Percentiles rank a stretch among this genome's conserved stretches.
These are phyloP conservation scores for Fusarium buharicum DNA, from an alignment of 2,329 filamentous ascomycete species.

Conservation along the genomic window DNA sequence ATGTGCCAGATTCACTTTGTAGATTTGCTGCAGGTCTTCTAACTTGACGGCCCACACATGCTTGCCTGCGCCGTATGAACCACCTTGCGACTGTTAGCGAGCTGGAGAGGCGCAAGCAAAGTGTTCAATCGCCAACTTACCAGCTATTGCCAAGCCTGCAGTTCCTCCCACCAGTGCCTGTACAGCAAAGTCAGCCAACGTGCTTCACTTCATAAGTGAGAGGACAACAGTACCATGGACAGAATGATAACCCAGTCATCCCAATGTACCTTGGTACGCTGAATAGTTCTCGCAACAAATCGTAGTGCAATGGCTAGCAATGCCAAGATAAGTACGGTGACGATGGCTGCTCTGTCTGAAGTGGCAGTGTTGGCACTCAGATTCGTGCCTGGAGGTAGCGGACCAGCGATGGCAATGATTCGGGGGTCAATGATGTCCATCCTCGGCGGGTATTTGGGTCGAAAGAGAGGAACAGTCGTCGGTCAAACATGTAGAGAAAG, in stretches of 20 bases:
- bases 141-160: constrained; percentile 10
- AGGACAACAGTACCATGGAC: background rate
- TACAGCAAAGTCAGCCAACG: background rate
- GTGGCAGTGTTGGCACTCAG: constrained; percentile 3
- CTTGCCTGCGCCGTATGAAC: constrained; percentile 9
- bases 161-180: constrained; percentile 12
- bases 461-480: too few relatives aligned
- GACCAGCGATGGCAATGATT: constrained; percentile 10
- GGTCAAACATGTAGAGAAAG: background rate
- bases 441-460: background rate
- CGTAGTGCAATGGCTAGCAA: background rate
- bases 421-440: background rate
- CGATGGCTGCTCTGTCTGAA: constrained; percentile 7
- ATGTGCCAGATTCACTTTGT: constrained; percentile 4
- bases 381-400: background rate
- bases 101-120: background rate
- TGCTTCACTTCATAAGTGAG: background rate
- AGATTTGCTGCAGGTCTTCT: constrained; percentile 3
- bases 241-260: constrained; percentile 24
- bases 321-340: constrained; percentile 7
- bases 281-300: constrained; percentile 8
- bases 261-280: constrained; percentile 2
- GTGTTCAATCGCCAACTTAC: background rate
- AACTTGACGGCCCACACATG: constrained; percentile 20
- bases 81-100: constrained; percentile 5